phyloP scores from a whole-genome alignment of 805 yeast genomes.

The Grigorovia jiainica region DNA sequence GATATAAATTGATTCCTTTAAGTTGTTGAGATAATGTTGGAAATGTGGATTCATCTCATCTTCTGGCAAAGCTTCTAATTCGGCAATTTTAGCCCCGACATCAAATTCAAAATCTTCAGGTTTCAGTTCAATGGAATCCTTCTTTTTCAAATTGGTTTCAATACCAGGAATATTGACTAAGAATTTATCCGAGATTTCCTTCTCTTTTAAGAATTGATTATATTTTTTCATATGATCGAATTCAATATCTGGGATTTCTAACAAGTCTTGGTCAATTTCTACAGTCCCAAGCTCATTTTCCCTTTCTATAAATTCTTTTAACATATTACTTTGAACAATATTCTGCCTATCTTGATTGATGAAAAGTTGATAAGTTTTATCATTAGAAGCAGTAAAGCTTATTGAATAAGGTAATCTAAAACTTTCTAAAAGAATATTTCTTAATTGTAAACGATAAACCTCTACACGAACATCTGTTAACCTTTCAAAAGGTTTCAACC shows the following conservation, averaged over 20 bases:
- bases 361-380: conserved; percentile 13
- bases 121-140: conserved; percentile 10
- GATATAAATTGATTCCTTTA: conserved; percentile 26
- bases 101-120: conserved; percentile 23
- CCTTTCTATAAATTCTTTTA: conserved; percentile 8
- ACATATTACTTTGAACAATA: conserved; percentile 16
- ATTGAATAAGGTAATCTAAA: conserved; percentile 18
- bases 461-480: conserved; percentile 21
- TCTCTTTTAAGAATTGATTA: conserved; percentile 12
- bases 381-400: conserved; percentile 16
- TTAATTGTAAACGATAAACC: conserved; percentile 25
- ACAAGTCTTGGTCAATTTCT: neutral
- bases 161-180: conserved; percentile 9
- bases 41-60: conserved; percentile 14
- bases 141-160: conserved; percentile 8
- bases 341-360: conserved; percentile 8
- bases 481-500: conserved; percentile 9
- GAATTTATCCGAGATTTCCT: conserved; percentile 5
- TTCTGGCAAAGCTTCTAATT: conserved; percentile 15
- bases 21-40: conserved; percentile 26
- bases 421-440: conserved; percentile 14
- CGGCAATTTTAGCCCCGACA: conserved; percentile 15
- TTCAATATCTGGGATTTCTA: neutral
- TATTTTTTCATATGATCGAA: conserved; percentile 16
- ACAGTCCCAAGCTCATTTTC: too few species aligned